These are phyloP conservation scores for Centaurea solstitialis DNA, from an alignment of 129 eudicot genomes.

Conservation along the genomic window DNA sequence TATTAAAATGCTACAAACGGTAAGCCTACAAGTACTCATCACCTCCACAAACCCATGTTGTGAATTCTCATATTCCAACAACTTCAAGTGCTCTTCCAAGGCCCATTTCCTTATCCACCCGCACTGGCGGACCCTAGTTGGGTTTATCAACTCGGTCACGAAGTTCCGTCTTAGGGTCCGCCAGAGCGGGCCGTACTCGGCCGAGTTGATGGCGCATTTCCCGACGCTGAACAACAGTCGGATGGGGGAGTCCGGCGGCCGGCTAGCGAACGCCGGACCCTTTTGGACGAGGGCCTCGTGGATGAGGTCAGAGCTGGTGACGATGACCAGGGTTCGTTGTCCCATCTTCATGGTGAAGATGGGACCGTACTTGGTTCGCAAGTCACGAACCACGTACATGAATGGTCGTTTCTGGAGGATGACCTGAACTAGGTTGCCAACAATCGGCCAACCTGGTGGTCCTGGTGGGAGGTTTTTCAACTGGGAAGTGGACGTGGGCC, in stretches of 20 bases:
- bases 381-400: constrained; percentile 79
- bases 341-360: constrained; percentile 99
- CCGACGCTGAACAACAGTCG: constrained; percentile 81
- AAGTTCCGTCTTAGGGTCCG: constrained; percentile 80
- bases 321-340: constrained; percentile 72
- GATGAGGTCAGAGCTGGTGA: constrained; percentile 86
- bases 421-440: constrained; percentile 86
- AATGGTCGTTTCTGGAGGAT: constrained; percentile 76
- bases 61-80: constrained; percentile 45
- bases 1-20: constrained; percentile 80
- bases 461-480: constrained; percentile 77
- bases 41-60: constrained; percentile 70
- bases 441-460: constrained; percentile 95
- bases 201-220: constrained; percentile 95
- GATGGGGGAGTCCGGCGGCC: constrained; percentile 91
- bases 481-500: constrained; percentile 32
- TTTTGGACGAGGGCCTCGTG: constrained; percentile 89
- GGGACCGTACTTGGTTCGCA: constrained; percentile 78
- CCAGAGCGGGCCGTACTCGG: constrained; percentile 94
- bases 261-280: constrained; percentile 75
- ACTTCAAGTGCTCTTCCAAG: constrained; percentile 64
- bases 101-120: constrained; percentile 96
- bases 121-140: constrained; percentile 76
- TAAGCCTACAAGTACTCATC: constrained; percentile 80
- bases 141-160: constrained; percentile 84